A percentile compares a stretch with the other conserved stretches of the same genome.
Evolutionary conservation across 2,329 filamentous ascomycete genomes (phyloP).

Genomic region (Coniochaeta prunicola): DNA sequence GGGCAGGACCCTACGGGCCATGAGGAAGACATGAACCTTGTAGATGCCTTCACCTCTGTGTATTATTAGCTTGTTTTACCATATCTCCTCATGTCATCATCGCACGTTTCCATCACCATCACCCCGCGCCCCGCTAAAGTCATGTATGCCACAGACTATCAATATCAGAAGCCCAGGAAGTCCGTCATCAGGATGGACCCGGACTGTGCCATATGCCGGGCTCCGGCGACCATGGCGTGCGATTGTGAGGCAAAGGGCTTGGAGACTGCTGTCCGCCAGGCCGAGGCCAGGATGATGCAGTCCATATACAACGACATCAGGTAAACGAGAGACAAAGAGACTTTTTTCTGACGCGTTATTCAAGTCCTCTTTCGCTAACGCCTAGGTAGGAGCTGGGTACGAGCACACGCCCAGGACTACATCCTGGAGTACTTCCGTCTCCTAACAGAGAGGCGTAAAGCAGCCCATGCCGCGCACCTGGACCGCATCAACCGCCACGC

Average conservation of each 20-base stretch:
- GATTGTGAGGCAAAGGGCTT: constrained; percentile 61
- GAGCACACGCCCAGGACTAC: constrained; percentile 58
- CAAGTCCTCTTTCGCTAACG: not conserved
- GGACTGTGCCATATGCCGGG: constrained; percentile 60
- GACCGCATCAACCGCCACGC: constrained; percentile 48
- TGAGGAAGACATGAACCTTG: constrained; percentile 24
- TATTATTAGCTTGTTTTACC: constrained; percentile 18
- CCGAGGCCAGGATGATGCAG: constrained; percentile 57
- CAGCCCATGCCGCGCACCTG: constrained; percentile 46
- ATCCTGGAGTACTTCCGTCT: constrained; percentile 59
- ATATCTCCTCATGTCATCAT: constrained; percentile 3
- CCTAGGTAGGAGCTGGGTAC: constrained; percentile 51
- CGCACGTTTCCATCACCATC: constrained; percentile 6
- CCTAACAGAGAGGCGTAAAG: constrained; percentile 54
- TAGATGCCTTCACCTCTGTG: constrained; percentile 16
- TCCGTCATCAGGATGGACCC: constrained; percentile 57
- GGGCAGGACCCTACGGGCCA: constrained; percentile 14
- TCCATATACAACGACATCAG: constrained; percentile 56
- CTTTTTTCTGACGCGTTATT: constrained; percentile 5
- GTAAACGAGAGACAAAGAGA: constrained; percentile 29
- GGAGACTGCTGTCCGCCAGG: constrained; percentile 54
- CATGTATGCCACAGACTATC: constrained; percentile 43
- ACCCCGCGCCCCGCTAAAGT: constrained; percentile 19
- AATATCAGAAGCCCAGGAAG: constrained; percentile 33
- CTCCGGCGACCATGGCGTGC: constrained; percentile 50